Percentiles rank a stretch among this genome's conserved stretches.
Evolutionary conservation across 495 filamentous ascomycete genomes (phyloP).

Genomic region (Podospora anserina): DNA sequence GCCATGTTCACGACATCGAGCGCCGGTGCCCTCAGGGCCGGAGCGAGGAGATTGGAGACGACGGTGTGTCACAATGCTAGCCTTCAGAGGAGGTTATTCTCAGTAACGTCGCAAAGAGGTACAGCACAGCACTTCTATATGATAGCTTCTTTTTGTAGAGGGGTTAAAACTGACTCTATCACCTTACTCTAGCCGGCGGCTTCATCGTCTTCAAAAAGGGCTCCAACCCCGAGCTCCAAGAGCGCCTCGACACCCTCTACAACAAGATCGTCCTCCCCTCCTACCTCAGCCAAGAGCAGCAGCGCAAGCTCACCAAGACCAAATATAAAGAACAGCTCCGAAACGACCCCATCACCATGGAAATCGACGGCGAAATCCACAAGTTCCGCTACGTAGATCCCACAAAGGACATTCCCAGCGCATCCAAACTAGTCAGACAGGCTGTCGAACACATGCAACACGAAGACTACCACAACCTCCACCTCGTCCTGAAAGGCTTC

Average conservation of each 20-base stretch:
- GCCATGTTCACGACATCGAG: constrained; percentile 24
- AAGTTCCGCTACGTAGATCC: constrained; percentile 50
- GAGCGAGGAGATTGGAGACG: constrained; percentile 17
- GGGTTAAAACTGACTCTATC: neutral
- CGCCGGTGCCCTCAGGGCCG: constrained; percentile 23
- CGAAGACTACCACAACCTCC: constrained; percentile 61
- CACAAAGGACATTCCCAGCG: constrained; percentile 28
- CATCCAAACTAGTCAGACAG: constrained; percentile 35
- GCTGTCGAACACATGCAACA: constrained; percentile 52
- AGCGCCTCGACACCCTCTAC: constrained; percentile 53
- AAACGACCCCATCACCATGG: constrained; percentile 58
- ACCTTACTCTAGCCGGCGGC: constrained; percentile 13
- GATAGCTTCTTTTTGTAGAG: neutral
- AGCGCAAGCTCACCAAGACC: constrained; percentile 51
- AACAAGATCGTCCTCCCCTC: constrained; percentile 61
- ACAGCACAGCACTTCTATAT: neutral
- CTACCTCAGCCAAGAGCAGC: constrained; percentile 55
- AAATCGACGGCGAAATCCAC: constrained; percentile 57
- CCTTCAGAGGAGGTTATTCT: constrained; percentile 25
- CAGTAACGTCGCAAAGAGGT: constrained; percentile 23
- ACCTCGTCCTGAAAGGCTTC: constrained; percentile 54
- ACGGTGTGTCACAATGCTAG: constrained; percentile 3
- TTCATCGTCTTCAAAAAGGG: constrained; percentile 33
- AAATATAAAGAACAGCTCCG: constrained; percentile 52
- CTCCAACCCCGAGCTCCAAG: constrained; percentile 37